Conservation (phyloP, 169 alveolate species). For the Blepharisma undulans region DNA sequence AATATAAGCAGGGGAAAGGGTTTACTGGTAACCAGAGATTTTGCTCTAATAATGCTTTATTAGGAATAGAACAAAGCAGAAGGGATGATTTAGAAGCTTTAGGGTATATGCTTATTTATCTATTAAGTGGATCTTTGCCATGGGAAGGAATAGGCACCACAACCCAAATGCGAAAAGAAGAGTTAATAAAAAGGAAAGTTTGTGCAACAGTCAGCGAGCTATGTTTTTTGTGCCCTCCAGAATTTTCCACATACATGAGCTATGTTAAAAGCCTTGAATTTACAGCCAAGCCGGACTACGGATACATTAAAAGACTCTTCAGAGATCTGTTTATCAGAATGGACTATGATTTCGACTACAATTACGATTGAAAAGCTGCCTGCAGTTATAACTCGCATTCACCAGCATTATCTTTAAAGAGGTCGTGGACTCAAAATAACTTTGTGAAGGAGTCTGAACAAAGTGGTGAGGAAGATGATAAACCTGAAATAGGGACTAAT, state of each 20-base stretch:
- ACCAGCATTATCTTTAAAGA: not conserved
- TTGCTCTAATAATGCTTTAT: constrained; percentile 78
- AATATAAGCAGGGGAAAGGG: constrained; percentile 75
- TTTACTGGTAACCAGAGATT: constrained; percentile 87
- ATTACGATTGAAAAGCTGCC: constrained; percentile 10
- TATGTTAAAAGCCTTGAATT: constrained; percentile 66
- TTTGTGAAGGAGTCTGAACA: not conserved
- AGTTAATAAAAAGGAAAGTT: constrained; percentile 70
- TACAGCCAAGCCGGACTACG: constrained; percentile 83
- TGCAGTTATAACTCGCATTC: not conserved
- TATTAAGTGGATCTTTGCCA: constrained; percentile 79
- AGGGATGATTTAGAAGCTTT: constrained; percentile 87
- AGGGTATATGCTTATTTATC: constrained; percentile 80
- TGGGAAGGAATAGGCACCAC: constrained; percentile 67
- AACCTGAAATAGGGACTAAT: not conserved
- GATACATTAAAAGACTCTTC: constrained; percentile 32
- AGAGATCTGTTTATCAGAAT: not conserved
- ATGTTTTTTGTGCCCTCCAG: constrained; percentile 66
- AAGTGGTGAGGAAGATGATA: not conserved
- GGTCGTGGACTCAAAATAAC: not conserved
- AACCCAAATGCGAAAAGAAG: constrained; percentile 27
- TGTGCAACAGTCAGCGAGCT: constrained; percentile 63
- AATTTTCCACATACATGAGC: constrained; percentile 57
- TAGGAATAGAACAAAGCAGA: constrained; percentile 85
- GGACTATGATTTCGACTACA: not conserved